Conservation (phyloP, 129 eudicot genomes). For the Scalesia atractyloides region DNA sequence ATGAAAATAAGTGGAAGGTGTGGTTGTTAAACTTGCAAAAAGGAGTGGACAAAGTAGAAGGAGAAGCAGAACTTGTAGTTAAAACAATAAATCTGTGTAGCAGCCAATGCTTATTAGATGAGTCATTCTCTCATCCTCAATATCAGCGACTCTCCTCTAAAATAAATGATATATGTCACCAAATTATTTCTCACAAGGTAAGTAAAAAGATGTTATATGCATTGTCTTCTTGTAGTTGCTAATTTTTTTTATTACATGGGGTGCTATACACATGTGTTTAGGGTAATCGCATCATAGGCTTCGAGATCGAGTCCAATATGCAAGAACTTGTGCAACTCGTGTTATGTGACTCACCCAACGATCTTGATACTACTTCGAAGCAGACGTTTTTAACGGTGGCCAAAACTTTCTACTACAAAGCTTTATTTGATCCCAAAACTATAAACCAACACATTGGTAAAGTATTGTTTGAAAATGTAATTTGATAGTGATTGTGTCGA, state of each 20-base stretch:
- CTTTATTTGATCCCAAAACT: not conserved
- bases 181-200: constrained; percentile 9
- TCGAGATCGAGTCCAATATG: not conserved
- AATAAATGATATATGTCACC: constrained; percentile 6
- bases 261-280: not conserved
- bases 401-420: constrained; percentile 3
- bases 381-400: not conserved
- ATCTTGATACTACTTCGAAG: constrained; percentile 20
- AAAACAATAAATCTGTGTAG: not conserved
- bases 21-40: not conserved
- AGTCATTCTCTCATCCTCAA: constrained; percentile 9
- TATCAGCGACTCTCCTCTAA: not conserved
- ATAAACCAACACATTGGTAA: not conserved
- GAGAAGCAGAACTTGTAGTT: constrained; percentile 21
- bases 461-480: constrained; percentile 13
- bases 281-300: not conserved
- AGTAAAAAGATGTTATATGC: not conserved
- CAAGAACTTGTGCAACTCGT: constrained; percentile 20
- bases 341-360: not conserved
- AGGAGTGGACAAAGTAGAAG: not conserved
- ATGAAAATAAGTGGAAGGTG: constrained; percentile 9
- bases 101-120: not conserved
- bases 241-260: not conserved
- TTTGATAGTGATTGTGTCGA: not conserved
- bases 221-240: not conserved